Evolutionary conservation across 345 rosid species (phyloP).

Genomic region (Cardamine resedifolia): DNA sequence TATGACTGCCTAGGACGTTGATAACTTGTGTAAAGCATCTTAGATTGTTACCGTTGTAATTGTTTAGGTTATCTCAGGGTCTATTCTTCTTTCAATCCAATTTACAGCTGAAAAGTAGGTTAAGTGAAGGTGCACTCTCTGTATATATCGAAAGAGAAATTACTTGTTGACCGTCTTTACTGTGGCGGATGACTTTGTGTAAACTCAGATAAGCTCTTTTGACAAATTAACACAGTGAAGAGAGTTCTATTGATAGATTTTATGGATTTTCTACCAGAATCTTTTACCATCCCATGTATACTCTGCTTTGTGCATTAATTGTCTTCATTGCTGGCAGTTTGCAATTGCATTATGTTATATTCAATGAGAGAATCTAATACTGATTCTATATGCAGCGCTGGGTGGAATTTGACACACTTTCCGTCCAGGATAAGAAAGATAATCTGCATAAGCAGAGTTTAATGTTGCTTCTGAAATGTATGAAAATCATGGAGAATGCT

Average conservation of each 20-base stretch:
- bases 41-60: slow-evolving; percentile 1
- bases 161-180: slow-evolving; percentile 17
- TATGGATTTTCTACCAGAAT: background rate
- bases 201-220: background rate
- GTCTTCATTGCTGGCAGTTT: slow-evolving; percentile 9
- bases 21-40: slow-evolving; percentile 15
- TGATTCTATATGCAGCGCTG: slow-evolving; percentile 36
- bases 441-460: slow-evolving; percentile 50
- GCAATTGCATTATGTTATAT: slow-evolving; percentile 32
- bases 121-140: slow-evolving; percentile 1
- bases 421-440: slow-evolving; percentile 46
- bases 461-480: slow-evolving; percentile 73
- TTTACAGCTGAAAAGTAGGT: background rate
- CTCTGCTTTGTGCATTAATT: background rate
- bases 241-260: background rate
- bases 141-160: slow-evolving; percentile 1
- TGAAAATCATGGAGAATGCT: slow-evolving; percentile 98
- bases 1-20: slow-evolving; percentile 5
- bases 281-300: background rate
- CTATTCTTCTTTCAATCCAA: slow-evolving; percentile 27
- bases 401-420: slow-evolving; percentile 28
- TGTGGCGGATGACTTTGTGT: background rate
- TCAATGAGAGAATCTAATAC: slow-evolving; percentile 18
- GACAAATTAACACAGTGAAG: background rate
- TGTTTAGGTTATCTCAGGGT: background rate